A percentile compares a stretch with the other conserved stretches of the same genome.
Evolutionary conservation across 345 rosid genomes (phyloP).

Genomic region (Cardamine resedifolia): DNA sequence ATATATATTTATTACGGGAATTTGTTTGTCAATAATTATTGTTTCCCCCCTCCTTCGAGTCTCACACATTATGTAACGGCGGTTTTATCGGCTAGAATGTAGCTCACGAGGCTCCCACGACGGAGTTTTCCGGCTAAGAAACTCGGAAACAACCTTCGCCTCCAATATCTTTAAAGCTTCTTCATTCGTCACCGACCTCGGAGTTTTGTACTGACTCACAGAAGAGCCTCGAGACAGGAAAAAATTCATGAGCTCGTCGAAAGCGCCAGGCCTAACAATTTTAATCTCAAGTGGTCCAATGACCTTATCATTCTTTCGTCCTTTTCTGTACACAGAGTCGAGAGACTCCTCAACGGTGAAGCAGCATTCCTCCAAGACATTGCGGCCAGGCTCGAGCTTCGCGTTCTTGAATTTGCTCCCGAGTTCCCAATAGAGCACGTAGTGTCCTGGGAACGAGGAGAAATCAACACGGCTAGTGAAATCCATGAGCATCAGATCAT

Average conservation of each 20-base stretch:
- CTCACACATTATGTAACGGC: neutral
- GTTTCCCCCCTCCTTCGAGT: neutral
- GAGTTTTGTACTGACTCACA: slow-evolving; percentile 85
- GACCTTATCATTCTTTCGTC: slow-evolving; percentile 61
- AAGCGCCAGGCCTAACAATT: slow-evolving; percentile 63
- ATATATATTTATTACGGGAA: neutral
- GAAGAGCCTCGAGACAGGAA: slow-evolving; percentile 77
- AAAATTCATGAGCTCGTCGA: slow-evolving; percentile 77
- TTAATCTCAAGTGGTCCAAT: slow-evolving; percentile 81
- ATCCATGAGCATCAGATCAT: slow-evolving; percentile 62
- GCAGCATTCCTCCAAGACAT: slow-evolving; percentile 72
- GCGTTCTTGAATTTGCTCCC: slow-evolving; percentile 24
- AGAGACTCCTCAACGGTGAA: slow-evolving; percentile 62
- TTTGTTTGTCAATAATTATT: neutral
- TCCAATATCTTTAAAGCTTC: slow-evolving; percentile 55
- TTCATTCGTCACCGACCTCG: slow-evolving; percentile 61
- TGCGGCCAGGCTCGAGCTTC: slow-evolving; percentile 34
- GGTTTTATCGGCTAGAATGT: slow-evolving; percentile 20
- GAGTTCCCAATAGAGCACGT: slow-evolving; percentile 84
- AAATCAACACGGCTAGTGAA: slow-evolving; percentile 78
- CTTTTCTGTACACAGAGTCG: slow-evolving; percentile 70
- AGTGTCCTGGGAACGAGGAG: slow-evolving; percentile 74
- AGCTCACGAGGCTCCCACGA: slow-evolving; percentile 46
- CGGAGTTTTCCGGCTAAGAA: slow-evolving; percentile 58
- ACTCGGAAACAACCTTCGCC: slow-evolving; percentile 50